Base-by-base conservation (phyloP, 2,329 filamentous ascomycete species). In the Aspergillus novoparasiticus region DNA sequence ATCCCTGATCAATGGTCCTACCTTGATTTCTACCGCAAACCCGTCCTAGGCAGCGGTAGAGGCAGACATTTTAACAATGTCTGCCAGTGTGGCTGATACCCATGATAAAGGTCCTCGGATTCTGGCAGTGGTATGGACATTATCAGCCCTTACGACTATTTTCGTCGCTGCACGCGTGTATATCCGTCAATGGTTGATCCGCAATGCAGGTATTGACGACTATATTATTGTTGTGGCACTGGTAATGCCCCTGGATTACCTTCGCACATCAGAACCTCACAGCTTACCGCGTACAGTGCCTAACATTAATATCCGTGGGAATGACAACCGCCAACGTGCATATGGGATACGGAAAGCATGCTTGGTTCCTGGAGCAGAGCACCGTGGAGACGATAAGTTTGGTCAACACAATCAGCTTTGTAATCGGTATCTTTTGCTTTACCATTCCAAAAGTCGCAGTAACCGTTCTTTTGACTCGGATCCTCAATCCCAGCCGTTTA, bases 291-390 rank as follows among this genome's bases (percentile, higher is more conserved):
- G 8, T 48, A 19, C 51, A 70, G 68, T 19, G 59, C 14, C 61
- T 70, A 57, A 63, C 60, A 9, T 28, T 65, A 23, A 46, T 59
- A 2, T 66, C 62, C 41, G 62, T 64, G 39, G 55, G 32, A 74
- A 58, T 81, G 14, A 75, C 75, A 2, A 73, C 75, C 10, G 68
- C 71, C 8, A 76, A 78, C 11, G 75, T 83, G 10, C 46, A 57
- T 0, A 64, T 72, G 21, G 81, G 82, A 5, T 80, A 76, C 58
- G 81, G 81, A 1, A 72, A 73, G 54, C 80, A 83, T 66, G 72
- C 76, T 32, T 66, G 63, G 16, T 69, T 73, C 0, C 68, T 83
- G 14, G 64, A 59, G 0, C 48, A 66, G 6, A 62, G 73, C 0
- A 68, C 81, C 6, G 66, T 78, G 19, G 66, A 68, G 48, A 59